A percentile compares a stretch with the other conserved stretches of the same genome.
phyloP scores from a whole-genome alignment of 345 rosid species.

The Arabidopsis arenosa region DNA sequence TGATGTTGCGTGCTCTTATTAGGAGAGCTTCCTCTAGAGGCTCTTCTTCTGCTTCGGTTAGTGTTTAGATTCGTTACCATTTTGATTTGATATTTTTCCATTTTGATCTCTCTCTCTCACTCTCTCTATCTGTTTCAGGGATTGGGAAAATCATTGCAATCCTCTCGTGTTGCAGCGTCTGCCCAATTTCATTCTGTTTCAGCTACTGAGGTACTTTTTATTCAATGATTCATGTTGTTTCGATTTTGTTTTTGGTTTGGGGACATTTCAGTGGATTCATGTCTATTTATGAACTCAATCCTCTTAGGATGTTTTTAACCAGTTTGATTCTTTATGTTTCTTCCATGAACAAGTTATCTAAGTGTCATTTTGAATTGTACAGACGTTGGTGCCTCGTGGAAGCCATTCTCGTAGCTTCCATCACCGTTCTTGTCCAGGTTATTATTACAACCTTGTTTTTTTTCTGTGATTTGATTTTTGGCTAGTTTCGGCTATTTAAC shows the following conservation, averaged over 20 bases:
- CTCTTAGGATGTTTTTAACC: neutral
- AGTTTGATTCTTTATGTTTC: conserved; percentile 14
- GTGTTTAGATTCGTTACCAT: conserved; percentile 10
- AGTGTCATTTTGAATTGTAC: conserved; percentile 30
- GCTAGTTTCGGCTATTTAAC: neutral
- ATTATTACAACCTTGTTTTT: neutral
- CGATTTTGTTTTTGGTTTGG: neutral
- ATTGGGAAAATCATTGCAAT: conserved; percentile 50
- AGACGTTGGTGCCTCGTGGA: conserved; percentile 55
- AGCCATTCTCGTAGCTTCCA: conserved; percentile 56
- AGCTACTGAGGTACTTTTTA: conserved; percentile 51
- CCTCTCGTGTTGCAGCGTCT: conserved; percentile 50
- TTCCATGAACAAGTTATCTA: conserved; percentile 11
- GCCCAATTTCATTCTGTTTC: conserved; percentile 50
- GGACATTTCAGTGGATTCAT: conserved; percentile 1
- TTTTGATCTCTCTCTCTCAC: neutral
- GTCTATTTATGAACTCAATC: neutral
- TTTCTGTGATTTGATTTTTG: neutral
- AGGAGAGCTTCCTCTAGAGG: conserved; percentile 53
- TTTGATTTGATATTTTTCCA: conserved; percentile 1
- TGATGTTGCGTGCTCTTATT: conserved; percentile 55
- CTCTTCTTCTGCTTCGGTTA: conserved; percentile 55
- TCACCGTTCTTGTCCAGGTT: conserved; percentile 59
- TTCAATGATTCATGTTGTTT: neutral
- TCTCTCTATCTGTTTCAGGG: conserved; percentile 45